Evolutionary conservation across 345 rosid species (phyloP).

Genomic region (Noccaea bulbosa): DNA sequence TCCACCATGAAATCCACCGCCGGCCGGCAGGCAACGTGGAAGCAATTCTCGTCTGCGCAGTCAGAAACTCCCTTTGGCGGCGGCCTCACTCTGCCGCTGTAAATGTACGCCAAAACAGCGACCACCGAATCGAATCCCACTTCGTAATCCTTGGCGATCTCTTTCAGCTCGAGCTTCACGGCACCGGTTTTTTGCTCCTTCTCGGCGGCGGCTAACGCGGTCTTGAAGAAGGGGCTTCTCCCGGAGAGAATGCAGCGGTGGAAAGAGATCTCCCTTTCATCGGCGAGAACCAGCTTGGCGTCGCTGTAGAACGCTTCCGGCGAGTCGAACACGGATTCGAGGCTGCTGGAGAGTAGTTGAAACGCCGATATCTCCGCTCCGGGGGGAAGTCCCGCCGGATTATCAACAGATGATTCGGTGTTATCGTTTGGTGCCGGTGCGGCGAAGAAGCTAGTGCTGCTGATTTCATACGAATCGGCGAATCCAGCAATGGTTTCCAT

Average conservation of each 20-base stretch:
- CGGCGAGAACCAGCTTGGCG: constrained; percentile 59
- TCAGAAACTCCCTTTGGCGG: constrained; percentile 55
- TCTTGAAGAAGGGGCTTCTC: constrained; percentile 65
- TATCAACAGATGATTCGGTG: constrained; percentile 34
- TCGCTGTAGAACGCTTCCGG: constrained; percentile 64
- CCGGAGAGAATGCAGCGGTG: constrained; percentile 77
- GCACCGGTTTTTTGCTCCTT: constrained; percentile 38
- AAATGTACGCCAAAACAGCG: constrained; percentile 68
- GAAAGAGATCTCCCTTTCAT: constrained; percentile 60
- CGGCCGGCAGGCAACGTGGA: constrained; percentile 75
- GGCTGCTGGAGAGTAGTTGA: constrained; percentile 56
- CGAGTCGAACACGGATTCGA: constrained; percentile 59
- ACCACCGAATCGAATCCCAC: constrained; percentile 61
- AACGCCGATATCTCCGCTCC: constrained; percentile 55
- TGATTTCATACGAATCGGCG: constrained; percentile 18
- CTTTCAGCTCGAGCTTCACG: constrained; percentile 58
- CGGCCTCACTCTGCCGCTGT: constrained; percentile 68
- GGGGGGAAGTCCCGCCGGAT: constrained; percentile 25
- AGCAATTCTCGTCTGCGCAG: constrained; percentile 76
- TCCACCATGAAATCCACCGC: constrained; percentile 70
- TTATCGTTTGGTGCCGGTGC: constrained; percentile 16
- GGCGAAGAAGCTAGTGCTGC: constrained; percentile 49
- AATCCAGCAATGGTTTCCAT: constrained; percentile 6
- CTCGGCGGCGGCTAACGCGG: constrained; percentile 49
- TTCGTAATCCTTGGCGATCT: constrained; percentile 59